Base-by-base conservation (phyloP, 179 eudicot species). In the Camellia oleifera region DNA sequence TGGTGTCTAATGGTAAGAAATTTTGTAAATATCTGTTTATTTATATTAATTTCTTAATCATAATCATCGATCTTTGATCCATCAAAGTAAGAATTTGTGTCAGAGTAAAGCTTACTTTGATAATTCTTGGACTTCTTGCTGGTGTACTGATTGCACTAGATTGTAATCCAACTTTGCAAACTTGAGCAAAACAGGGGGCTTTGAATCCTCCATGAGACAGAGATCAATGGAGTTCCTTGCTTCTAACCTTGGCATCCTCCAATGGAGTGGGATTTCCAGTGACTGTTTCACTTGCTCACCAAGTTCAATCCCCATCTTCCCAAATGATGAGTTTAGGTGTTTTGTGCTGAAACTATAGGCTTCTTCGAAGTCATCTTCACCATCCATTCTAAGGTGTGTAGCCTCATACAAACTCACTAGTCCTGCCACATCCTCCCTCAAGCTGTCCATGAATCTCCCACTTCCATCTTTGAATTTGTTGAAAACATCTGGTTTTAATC, bases 131-230 rank as follows among this genome's bases (percentile, higher is more conserved):
- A 86, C 84, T 69, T 86, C 86, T 26, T 72, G 40, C 7, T 72
- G 78, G 42, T 81, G 86, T 44, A 73, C 14, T 48, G 83, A 81
- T 79, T 86, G 88, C 44, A 82, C 80, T 4, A 69, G 63, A 80
- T 86, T 86, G 73, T 81, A 86, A 77, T 86, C 81, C 4, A 83
- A 62, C 54, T 78, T 81, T 72, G 86, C 84, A 45, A 86, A 64
- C 20, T 83, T 67, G 26, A 86, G 69, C 53, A 86, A 79, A 6
- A 72, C 54, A 2, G 56, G 12, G 68, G 72, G 78, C 6, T 15
- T 58, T 15, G 74, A n/a, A 23, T 50, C 66, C 46, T 81, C 62
- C 5, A 20, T 18, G 40, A 66, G 79, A 56, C 79, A 83, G 23
- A 76, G 32, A 20, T 79, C 77, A 40, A 87, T 87, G 72, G 68